Percentiles rank a stretch among this genome's conserved stretches.
These are phyloP conservation scores for Coprinellus micaceus DNA, from an alignment of 768 basidiomycete species.

Conservation along the genomic window DNA sequence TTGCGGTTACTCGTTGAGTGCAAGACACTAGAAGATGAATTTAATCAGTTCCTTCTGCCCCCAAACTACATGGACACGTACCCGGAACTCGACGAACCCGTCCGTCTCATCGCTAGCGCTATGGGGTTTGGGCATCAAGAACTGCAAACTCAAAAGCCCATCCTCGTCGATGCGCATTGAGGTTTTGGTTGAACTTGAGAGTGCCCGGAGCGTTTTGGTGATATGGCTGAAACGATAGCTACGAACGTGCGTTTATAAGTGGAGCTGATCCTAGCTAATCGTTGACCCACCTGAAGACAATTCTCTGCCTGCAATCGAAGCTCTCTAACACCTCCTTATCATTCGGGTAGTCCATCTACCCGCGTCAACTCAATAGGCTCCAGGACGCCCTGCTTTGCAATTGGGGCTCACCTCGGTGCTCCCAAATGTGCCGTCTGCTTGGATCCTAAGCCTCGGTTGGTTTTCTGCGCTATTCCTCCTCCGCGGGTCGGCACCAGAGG, in stretches of 20 bases:
- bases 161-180: constrained; percentile 81
- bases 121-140: constrained; percentile 66
- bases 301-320: constrained; percentile 70
- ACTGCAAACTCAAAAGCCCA: constrained; percentile 84
- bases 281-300: constrained; percentile 64
- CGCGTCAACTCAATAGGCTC: too few species aligned
- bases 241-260: not conserved
- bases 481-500: too few species aligned
- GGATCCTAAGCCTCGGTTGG: constrained; percentile 76
- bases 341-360: constrained; percentile 93
- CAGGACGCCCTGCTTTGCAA: not conserved
- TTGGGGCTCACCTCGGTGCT: constrained; percentile 63
- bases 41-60: too few species aligned
- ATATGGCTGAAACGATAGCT: constrained; percentile 89
- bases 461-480: too few species aligned
- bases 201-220: constrained; percentile 61
- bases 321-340: constrained; percentile 88
- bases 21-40: constrained; percentile 36
- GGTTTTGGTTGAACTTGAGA: constrained; percentile 83
- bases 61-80: too few species aligned
- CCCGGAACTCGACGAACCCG: constrained; percentile 87
- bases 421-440: constrained; percentile 78
- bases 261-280: not conserved
- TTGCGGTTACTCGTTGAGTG: constrained; percentile 24
- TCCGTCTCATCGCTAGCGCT: constrained; percentile 41